Conservation (phyloP, 495 filamentous ascomycete genomes). For the Clohesyomyces aquaticus region DNA sequence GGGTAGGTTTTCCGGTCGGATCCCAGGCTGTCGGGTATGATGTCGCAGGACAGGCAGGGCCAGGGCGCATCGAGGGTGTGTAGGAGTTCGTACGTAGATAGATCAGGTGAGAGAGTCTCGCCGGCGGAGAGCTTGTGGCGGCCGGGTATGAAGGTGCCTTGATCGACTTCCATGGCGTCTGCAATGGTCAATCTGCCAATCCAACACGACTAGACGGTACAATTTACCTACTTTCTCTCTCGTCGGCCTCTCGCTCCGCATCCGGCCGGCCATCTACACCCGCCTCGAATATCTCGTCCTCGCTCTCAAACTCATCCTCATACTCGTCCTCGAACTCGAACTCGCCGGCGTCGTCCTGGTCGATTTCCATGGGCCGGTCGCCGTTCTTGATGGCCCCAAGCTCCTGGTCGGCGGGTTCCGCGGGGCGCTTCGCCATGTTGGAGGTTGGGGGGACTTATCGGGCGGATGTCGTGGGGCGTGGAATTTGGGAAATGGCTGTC, state of each 20-base stretch:
- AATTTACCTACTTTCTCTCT: slow-evolving; percentile 62
- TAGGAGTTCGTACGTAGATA: slow-evolving; percentile 93
- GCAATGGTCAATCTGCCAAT: slow-evolving; percentile 16
- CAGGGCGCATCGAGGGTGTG: slow-evolving; percentile 89
- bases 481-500: no score
- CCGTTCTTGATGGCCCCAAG: slow-evolving; percentile 50
- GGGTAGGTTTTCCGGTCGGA: slow-evolving; percentile 89
- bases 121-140: slow-evolving; percentile 82
- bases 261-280: slow-evolving; percentile 91
- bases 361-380: slow-evolving; percentile 45
- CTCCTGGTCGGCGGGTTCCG: slow-evolving; percentile 47
- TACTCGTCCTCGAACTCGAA: slow-evolving; percentile 98
- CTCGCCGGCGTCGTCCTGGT: slow-evolving; percentile 68
- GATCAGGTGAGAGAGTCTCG: slow-evolving; percentile 86
- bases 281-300: slow-evolving; percentile 93
- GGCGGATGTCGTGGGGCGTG: neutral
- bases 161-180: slow-evolving; percentile 89
- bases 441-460: neutral
- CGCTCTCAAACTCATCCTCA: slow-evolving; percentile 95
- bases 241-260: slow-evolving; percentile 88
- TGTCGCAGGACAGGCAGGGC: slow-evolving; percentile 96
- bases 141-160: slow-evolving; percentile 89
- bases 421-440: slow-evolving; percentile 52
- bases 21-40: slow-evolving; percentile 83
- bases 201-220: neutral